phyloP scores from a whole-genome alignment of 192 early-diverging fungal species.

The Coemansia sp. region DNA sequence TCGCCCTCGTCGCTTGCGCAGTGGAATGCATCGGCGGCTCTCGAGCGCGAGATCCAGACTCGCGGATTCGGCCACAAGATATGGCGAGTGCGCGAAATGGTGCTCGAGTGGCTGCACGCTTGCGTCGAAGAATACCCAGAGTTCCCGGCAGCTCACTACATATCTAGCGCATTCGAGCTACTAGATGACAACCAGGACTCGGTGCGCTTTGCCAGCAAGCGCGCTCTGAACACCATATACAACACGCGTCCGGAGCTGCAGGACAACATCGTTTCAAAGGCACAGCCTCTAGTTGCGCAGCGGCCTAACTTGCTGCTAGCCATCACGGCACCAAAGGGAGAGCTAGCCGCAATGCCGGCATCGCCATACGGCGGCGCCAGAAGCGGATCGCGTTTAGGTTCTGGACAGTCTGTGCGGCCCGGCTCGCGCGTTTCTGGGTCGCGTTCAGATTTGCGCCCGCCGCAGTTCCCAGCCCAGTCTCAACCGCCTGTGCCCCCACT shows the following conservation, averaged over 20 bases:
- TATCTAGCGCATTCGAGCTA: constrained; percentile 26
- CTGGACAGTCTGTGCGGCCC: constrained; percentile 22
- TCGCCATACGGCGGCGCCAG: constrained; percentile 40
- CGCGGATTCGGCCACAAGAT: constrained; percentile 48
- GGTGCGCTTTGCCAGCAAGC: constrained; percentile 45
- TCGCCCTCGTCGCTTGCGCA: constrained; percentile 22
- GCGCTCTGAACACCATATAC: constrained; percentile 49
- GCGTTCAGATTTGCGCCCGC: constrained; percentile 32
- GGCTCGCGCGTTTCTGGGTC: constrained; percentile 35
- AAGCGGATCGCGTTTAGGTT: constrained; percentile 43
- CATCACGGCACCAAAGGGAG: constrained; percentile 45
- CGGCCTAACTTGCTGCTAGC: constrained; percentile 31
- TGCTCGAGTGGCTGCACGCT: constrained; percentile 41
- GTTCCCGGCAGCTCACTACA: constrained; percentile 38
- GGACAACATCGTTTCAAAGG: constrained; percentile 32
- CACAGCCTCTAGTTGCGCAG: constrained; percentile 19
- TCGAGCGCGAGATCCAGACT: constrained; percentile 51
- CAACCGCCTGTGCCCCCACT: constrained; percentile 5
- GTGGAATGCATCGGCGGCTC: constrained; percentile 31
- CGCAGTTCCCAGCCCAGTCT: constrained; percentile 1
- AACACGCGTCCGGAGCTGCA: constrained; percentile 41
- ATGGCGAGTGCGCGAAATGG: constrained; percentile 53
- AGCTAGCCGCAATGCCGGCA: constrained; percentile 32
- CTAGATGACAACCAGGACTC: constrained; percentile 53
- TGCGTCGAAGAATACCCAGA: constrained; percentile 37